Evolutionary conservation across 2,329 filamentous ascomycete species (phyloP), one percentile per base, ranked within the genome.

Genomic region (Sclerotinia spermophila): DNA sequence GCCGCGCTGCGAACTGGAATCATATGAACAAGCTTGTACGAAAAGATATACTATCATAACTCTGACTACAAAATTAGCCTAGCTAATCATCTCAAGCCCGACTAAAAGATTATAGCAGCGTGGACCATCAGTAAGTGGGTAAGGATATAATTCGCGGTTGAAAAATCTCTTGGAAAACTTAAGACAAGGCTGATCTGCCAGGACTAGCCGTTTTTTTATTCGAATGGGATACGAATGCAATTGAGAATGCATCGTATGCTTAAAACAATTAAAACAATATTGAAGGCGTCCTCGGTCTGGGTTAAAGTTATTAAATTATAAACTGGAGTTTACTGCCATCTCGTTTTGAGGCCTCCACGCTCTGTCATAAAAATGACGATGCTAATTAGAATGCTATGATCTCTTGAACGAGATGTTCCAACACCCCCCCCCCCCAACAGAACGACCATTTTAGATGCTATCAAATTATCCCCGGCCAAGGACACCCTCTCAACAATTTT

Each of bases 61-160:
- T 48, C 8, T 10, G 24, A 10, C 44, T 48, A 10, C 7, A 0
- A 24, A 48, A 24, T 3, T 8, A 0, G 1, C 11, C 7, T 24
- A 24, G 24, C 3, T 7, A 11, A 48, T 24, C 44, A 24, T 48
- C 8, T 11, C 44, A 48, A 21, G 2, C 8, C 24, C 7, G 4
- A 2, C 0, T 45, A 48, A 11, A 11, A 24, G 3, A 24, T 1
- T 10, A 48, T 24, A 48, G 7, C 44, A 3, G 7, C 44, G 2
- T n/a, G 5, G 0, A 15, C n/a, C 0, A 13, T 51, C 11, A n/a
- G 10, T 4, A 2, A n/a, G 11, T 42, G 17, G 40, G 40, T 17
- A 42, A 42, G 13, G 3, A 4, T 15, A 42, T 17, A 3, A 3
- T 5, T 13, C n/a, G n/a, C n/a, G n/a, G n/a, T n/a, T n/a, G n/a